Conservation (phyloP, 2,329 filamentous ascomycete genomes). For the Hirsutella rhossiliensis region DNA sequence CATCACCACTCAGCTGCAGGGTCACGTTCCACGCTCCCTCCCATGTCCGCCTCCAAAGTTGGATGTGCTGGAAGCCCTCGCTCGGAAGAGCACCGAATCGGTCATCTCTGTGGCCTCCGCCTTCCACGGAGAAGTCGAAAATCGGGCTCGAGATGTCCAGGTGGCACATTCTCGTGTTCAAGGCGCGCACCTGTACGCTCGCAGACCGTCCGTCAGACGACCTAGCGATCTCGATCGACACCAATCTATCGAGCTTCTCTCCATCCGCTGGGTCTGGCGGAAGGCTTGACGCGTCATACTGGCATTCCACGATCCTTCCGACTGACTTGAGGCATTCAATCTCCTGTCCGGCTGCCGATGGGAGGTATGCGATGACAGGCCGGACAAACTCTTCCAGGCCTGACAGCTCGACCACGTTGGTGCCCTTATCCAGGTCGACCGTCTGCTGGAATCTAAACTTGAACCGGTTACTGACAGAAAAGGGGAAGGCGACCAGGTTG, state of each 20-base stretch:
- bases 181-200: slow-evolving; percentile 53
- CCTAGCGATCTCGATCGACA: slow-evolving; percentile 40
- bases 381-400: slow-evolving; percentile 58
- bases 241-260: slow-evolving; percentile 38
- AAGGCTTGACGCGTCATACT: slow-evolving; percentile 51
- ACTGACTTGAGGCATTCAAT: slow-evolving; percentile 35
- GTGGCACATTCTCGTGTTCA: slow-evolving; percentile 69
- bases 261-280: slow-evolving; percentile 48
- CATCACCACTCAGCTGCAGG: slow-evolving; percentile 12
- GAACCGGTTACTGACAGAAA: slow-evolving; percentile 65
- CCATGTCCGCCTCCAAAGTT: slow-evolving; percentile 77
- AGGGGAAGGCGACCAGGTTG: slow-evolving; percentile 80
- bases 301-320: slow-evolving; percentile 48
- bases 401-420: slow-evolving; percentile 55
- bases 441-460: slow-evolving; percentile 83
- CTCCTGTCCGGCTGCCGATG: slow-evolving; percentile 53
- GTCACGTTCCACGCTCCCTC: slow-evolving; percentile 59
- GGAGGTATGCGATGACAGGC: slow-evolving; percentile 54
- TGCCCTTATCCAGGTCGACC: slow-evolving; percentile 62
- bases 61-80: slow-evolving; percentile 53
- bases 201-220: slow-evolving; percentile 33
- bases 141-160: slow-evolving; percentile 61
- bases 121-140: slow-evolving; percentile 49
- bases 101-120: slow-evolving; percentile 43
- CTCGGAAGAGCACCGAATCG: slow-evolving; percentile 54